These are phyloP conservation scores for Schwanniomyces vanrijiae DNA, from an alignment of 805 yeast species.

Conservation along the genomic window DNA sequence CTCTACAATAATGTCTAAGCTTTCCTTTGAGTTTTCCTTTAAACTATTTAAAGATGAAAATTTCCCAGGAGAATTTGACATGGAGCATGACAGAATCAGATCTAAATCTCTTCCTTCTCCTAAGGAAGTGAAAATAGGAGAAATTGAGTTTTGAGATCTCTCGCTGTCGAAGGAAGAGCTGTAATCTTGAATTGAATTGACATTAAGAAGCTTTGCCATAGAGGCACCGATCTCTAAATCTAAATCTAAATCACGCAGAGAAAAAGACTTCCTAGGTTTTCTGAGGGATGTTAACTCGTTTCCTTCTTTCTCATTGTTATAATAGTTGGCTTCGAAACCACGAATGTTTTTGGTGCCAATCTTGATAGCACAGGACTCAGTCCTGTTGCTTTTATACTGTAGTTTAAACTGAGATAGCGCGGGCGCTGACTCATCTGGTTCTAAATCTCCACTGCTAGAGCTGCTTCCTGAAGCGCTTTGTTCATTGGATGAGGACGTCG, in stretches of 20 bases:
- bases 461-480: slow-evolving; percentile 7
- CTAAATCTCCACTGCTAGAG: slow-evolving; percentile 32
- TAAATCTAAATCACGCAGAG: slow-evolving; percentile 17
- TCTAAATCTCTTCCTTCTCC: slow-evolving; percentile 32
- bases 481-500: slow-evolving; percentile 34
- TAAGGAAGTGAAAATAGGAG: slow-evolving; percentile 36
- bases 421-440: slow-evolving; percentile 42
- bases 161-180: slow-evolving; percentile 46
- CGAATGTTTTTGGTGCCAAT: slow-evolving; percentile 2
- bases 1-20: slow-evolving; percentile 33
- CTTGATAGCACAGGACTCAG: slow-evolving; percentile 5
- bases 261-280: slow-evolving; percentile 1
- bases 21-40: slow-evolving; percentile 8
- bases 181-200: slow-evolving; percentile 12
- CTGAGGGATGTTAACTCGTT: slow-evolving; percentile 1
- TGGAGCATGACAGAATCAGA: slow-evolving; percentile 38
- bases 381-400: slow-evolving; percentile 5
- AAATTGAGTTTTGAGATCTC: slow-evolving; percentile 25
- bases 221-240: slow-evolving; percentile 48
- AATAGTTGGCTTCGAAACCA: slow-evolving; percentile 4
- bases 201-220: slow-evolving; percentile 39
- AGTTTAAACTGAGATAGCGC: slow-evolving; percentile 36
- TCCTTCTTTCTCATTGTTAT: slow-evolving; percentile 4
- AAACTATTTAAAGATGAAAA: neutral
- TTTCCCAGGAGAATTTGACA: slow-evolving; percentile 12